Evolutionary conservation across 2,329 filamentous ascomycete genomes (phyloP), one percentile per base, ranked within the genome.

Genomic region (Aspergillus sp.): DNA sequence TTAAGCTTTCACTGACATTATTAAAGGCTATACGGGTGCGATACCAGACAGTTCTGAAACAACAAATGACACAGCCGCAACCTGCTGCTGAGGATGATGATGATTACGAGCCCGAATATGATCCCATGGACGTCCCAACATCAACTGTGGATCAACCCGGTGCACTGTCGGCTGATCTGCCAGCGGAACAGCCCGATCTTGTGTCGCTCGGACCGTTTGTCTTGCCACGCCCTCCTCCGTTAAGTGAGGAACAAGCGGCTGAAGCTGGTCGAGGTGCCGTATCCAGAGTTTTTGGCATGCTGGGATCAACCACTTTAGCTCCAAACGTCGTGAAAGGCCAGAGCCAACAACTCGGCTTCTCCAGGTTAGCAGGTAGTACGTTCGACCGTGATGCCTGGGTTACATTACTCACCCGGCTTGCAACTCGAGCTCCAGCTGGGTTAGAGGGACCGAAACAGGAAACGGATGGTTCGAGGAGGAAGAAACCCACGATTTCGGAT

Each of bases 311-410:
- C 4, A 90, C 95, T 56, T 87, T 91, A 49, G 79, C 85, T 1
- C 74, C 82, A 0, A 73, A 80, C 62, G 60, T 31, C 59, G 83
- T 84, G 78, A 86, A 85, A 74, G 61, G 64, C 71, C 53, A 63
- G 68, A 50, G 70, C 79, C 81, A 68, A 86, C 87, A 75, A 79
- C 84, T 60, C 12, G 93, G 95, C 1, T 89, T 98, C 71, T 90
- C 90, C 67, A 85, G 93, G 49, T 80, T 97, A 39, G 93, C 93
- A 0, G 91, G 90, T 23, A 93, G 88, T 68, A 88, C 88, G 2
- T 91, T 92, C 66, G 91, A 93, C 67, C 84, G 89, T 61, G 93
- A 97, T 62, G 90, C 92, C 0, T 98, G 93, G 93, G 85, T 96
- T 64, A 95, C 91, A 0, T 85, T 98, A 19, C 82, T 98, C 56